These are phyloP conservation scores for Acanthamoeba rhysodes DNA, from an alignment of 208 protist genomes.

Conservation along the genomic window DNA sequence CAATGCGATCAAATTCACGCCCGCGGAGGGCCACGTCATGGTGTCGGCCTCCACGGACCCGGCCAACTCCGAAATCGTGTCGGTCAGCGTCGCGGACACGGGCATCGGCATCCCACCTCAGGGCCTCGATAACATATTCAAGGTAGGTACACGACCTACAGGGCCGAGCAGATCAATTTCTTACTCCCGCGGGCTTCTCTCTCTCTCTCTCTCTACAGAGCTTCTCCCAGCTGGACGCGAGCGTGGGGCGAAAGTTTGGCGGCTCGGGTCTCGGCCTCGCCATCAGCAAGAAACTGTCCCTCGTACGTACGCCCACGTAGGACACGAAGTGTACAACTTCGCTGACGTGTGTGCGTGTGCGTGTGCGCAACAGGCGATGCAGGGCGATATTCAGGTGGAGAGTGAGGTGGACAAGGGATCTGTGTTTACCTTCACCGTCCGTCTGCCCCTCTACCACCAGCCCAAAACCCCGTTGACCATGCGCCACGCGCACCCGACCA, in stretches of 20 bases:
- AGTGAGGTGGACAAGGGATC: constrained; percentile 28
- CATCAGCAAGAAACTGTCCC: constrained; percentile 49
- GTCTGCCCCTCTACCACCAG: background rate
- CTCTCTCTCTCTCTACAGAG: background rate
- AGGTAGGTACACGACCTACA: too few species aligned
- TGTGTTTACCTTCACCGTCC: background rate
- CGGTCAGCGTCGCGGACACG: constrained; percentile 11
- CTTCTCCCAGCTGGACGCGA: constrained; percentile 43
- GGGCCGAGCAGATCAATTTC: too few species aligned
- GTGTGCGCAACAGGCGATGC: background rate
- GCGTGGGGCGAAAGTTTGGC: constrained; percentile 29
- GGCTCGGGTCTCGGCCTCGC: constrained; percentile 18
- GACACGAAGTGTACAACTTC: too few species aligned
- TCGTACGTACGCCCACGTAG: background rate
- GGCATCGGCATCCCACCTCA: constrained; percentile 1
- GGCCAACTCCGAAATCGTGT: background rate
- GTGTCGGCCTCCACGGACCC: background rate
- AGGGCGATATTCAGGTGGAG: background rate
- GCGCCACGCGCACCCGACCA: background rate
- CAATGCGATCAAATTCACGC: constrained; percentile 44
- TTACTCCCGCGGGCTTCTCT: too few species aligned
- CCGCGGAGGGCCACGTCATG: background rate
- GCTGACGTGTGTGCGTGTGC: background rate
- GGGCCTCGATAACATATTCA: constrained; percentile 20
- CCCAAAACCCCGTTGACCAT: background rate